phyloP scores from a whole-genome alignment of 2,329 filamentous ascomycete species.

The Phyllosticta citribraziliensis region DNA sequence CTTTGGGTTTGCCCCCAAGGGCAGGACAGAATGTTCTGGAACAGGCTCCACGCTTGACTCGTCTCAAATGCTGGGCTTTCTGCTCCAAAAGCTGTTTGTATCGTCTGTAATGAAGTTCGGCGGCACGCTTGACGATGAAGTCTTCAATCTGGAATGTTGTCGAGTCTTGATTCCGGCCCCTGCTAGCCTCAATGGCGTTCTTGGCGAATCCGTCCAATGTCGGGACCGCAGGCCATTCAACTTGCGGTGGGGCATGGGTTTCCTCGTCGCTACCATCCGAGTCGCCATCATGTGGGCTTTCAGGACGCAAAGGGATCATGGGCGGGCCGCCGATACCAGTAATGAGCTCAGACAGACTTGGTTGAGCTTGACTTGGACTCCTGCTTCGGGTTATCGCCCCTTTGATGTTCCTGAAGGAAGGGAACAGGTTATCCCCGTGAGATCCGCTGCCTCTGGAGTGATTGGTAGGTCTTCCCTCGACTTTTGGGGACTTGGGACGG shows the following conservation, averaged over 20 bases:
- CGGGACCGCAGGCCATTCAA: conserved; percentile 54
- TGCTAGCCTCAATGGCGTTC: conserved; percentile 50
- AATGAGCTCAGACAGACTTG: conserved; percentile 45
- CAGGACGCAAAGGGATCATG: conserved; percentile 43
- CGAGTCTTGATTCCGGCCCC: background rate
- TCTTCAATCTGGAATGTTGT: background rate
- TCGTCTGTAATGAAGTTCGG: conserved; percentile 51
- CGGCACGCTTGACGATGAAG: background rate
- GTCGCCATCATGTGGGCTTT: conserved; percentile 23
- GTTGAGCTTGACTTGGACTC: conserved; percentile 2
- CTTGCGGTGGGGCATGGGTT: background rate
- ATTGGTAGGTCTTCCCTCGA: conserved; percentile 28
- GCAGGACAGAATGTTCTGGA: conserved; percentile 55
- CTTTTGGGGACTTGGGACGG: conserved; percentile 29
- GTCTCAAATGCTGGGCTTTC: conserved; percentile 59
- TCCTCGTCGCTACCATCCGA: background rate
- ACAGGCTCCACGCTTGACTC: conserved; percentile 50
- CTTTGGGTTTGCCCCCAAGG: conserved; percentile 54
- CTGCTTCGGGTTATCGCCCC: background rate
- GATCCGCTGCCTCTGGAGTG: background rate
- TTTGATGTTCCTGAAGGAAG: background rate
- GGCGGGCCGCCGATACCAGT: conserved; percentile 49
- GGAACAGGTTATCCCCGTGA: background rate
- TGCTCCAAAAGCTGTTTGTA: conserved; percentile 67
- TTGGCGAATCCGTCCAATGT: conserved; percentile 66